phyloP scores from a whole-genome alignment of 1,284 basidiomycete species.

The Ceratobasidium sp. region DNA sequence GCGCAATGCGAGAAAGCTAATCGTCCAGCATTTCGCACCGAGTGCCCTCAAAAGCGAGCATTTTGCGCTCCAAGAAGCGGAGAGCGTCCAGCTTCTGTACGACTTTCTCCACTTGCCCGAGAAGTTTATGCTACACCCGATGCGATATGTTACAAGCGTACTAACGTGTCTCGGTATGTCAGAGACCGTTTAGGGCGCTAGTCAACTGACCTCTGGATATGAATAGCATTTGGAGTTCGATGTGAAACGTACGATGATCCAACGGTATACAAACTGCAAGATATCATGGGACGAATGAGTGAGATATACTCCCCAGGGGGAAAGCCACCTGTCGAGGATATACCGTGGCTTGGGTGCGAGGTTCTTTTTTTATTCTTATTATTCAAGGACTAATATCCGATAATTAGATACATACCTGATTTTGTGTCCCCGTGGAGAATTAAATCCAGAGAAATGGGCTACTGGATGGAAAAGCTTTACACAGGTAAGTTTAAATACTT shows the following conservation, averaged over 20 bases:
- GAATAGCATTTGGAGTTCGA: constrained; percentile 9
- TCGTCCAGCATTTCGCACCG: constrained; percentile 29
- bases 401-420: constrained; percentile 4
- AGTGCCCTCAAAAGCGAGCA: constrained; percentile 20
- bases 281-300: not conserved
- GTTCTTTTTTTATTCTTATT: not conserved
- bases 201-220: not conserved
- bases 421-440: constrained; percentile 12
- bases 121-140: constrained; percentile 31
- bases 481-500: not conserved
- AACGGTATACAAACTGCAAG: not conserved
- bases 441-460: not conserved
- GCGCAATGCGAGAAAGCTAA: constrained; percentile 22
- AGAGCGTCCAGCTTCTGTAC: constrained; percentile 36
- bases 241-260: constrained; percentile 5
- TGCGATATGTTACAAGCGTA: constrained; percentile 40
- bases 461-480: constrained; percentile 27
- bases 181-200: no score
- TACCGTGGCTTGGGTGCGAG: not conserved
- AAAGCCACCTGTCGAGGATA: not conserved
- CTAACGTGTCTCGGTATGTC: constrained; percentile 29
- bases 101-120: constrained; percentile 38
- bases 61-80: constrained; percentile 21
- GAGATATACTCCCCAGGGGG: not conserved
- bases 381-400: not conserved